A percentile compares a stretch with the other conserved stretches of the same genome.
Evolutionary conservation across 2,329 filamentous ascomycete species (phyloP).

Genomic region (Neonectria ditissima): DNA sequence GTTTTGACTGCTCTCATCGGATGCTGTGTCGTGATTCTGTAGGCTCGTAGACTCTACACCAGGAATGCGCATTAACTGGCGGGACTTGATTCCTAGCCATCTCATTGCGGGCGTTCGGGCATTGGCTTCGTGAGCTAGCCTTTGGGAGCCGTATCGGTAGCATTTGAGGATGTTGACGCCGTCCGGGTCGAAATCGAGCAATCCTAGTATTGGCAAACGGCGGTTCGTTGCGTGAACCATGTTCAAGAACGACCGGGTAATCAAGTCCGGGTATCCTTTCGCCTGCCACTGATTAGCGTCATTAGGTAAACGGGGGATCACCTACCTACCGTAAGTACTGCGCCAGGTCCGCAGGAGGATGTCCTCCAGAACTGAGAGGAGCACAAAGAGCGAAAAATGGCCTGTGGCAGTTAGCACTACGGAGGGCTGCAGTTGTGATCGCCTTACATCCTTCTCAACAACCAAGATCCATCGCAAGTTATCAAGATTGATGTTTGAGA

Average conservation of each 20-base stretch:
- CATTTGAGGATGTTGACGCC: slow-evolving; percentile 79
- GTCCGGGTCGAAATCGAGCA: slow-evolving; percentile 83
- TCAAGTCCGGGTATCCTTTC: slow-evolving; percentile 85
- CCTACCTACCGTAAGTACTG: slow-evolving; percentile 73
- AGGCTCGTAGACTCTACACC: background rate
- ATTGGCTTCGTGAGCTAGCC: slow-evolving; percentile 69
- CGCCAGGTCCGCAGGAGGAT: slow-evolving; percentile 64
- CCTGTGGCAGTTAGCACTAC: slow-evolving; percentile 58
- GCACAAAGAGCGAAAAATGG: slow-evolving; percentile 78
- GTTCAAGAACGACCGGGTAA: slow-evolving; percentile 74
- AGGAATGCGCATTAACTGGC: slow-evolving; percentile 51
- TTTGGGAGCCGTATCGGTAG: slow-evolving; percentile 77
- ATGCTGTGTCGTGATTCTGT: background rate
- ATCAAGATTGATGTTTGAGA: slow-evolving; percentile 63
- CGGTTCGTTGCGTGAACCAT: slow-evolving; percentile 61
- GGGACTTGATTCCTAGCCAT: slow-evolving; percentile 73
- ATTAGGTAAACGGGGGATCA: background rate
- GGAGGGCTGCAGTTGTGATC: rapidly evolving
- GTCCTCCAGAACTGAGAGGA: slow-evolving; percentile 66
- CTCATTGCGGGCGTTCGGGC: slow-evolving; percentile 62
- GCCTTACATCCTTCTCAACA: slow-evolving; percentile 79
- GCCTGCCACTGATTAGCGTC: slow-evolving; percentile 60
- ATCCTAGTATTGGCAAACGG: slow-evolving; percentile 67
- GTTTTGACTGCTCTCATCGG: slow-evolving; percentile 19
- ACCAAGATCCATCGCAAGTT: slow-evolving; percentile 74